Conservation (phyloP, 2,329 filamentous ascomycete species). For the Xylaria hypoxylon region DNA sequence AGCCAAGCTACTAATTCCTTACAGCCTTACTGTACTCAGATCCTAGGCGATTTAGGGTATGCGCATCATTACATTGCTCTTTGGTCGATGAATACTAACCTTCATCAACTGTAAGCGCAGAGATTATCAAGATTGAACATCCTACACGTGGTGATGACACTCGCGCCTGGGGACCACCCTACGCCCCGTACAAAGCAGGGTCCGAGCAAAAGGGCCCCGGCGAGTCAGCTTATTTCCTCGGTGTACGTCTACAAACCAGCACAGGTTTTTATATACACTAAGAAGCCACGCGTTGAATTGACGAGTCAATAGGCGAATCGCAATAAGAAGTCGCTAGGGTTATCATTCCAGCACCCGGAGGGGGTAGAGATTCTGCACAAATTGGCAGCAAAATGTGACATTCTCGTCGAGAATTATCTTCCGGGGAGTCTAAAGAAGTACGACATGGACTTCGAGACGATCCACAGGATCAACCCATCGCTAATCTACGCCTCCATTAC, state of each 20-base stretch:
- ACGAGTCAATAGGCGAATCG: conserved; percentile 78
- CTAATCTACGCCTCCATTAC: conserved; percentile 97
- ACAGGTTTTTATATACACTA: neutral
- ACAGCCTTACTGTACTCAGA: conserved; percentile 97
- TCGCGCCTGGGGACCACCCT: conserved; percentile 94
- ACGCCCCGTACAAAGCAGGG: conserved; percentile 78
- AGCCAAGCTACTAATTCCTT: conserved; percentile 37
- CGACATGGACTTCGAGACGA: conserved; percentile 84
- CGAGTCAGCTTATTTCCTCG: conserved; percentile 94
- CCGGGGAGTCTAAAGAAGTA: conserved; percentile 93
- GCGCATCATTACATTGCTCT: conserved; percentile 47
- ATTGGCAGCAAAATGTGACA: conserved; percentile 85
- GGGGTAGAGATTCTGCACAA: conserved; percentile 90
- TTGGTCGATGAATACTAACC: conserved; percentile 43
- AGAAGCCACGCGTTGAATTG: conserved; percentile 27
- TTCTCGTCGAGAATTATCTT: conserved; percentile 96
- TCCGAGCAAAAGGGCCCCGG: conserved; percentile 75
- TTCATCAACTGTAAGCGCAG: conserved; percentile 70
- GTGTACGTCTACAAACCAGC: conserved; percentile 65
- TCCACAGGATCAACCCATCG: conserved; percentile 83
- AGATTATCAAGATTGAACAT: conserved; percentile 98
- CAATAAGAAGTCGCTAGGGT: conserved; percentile 93
- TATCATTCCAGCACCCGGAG: conserved; percentile 88
- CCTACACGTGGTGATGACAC: conserved; percentile 93
- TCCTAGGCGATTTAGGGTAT: conserved; percentile 94